Base-by-base conservation (phyloP, 306 rosid species). In the Parietaria judaica region DNA sequence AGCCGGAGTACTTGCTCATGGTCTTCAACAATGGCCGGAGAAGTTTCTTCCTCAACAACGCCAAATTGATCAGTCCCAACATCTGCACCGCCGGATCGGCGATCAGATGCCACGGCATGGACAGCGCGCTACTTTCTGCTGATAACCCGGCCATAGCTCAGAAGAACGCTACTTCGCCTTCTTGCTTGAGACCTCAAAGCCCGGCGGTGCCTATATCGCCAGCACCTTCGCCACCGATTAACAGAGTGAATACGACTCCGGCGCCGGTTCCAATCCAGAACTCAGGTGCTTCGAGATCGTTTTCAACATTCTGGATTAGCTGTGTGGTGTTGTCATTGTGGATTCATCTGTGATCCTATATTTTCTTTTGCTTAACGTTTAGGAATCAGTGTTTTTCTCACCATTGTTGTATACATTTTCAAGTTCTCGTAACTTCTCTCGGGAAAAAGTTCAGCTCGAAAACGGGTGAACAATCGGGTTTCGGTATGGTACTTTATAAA, bases 101-200 rank as follows among this genome's bases (percentile, higher is more conserved):
- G 0, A 78, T 86, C 56, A 58, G 94, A 65, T 86, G 94, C 46
- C 94, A 86, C 54, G 94, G 89, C 34, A 70, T 86, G 4, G 77
- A 83, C 41, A 86, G 86, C 11, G 72, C 79, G 6, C 43, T 83
- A 6, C 43, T 86, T 11, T 54, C 76, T n/a, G 59, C 66, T 61
- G 5, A 31, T 2, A 68, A 52, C 31, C 36, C 55, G 14, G n/a
- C 34, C 67, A 5, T 6, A 34, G 34, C 55, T 14, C 49, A 1
- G 9, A 54, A 44, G 7, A 72, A 71, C 60, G 11, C 66, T 14
- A 13, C 71, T 14, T 7, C 65, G 31, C 39, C 78, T 48, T 10
- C 67, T 49, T 74, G 77, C 68, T 37, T 69, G 50, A 72, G 63
- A 8, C 53, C 12, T 68, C 54, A 69, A 14, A 49, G 12, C 54